Base-by-base conservation (phyloP, 192 early-diverging fungal species). In the Coemansia sp. region DNA sequence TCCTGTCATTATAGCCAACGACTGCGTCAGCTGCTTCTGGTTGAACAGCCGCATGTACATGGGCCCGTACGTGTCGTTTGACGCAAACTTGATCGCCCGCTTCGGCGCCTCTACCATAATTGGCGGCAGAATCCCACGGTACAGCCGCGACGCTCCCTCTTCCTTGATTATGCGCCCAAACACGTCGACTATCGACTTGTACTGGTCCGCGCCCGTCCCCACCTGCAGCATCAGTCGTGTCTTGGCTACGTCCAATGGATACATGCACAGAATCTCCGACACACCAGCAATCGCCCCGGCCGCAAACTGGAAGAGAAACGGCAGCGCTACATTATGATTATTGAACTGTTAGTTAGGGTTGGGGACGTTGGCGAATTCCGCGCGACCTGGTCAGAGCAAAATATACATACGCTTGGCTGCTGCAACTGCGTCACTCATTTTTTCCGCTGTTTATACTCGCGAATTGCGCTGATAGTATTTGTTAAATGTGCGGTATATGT, bases 101-200 rank as follows among this genome's bases (percentile, higher is more conserved):
- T 98, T 98, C 21, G 96, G 96, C 39, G 96, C 96, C 79, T 98
- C 97, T 1, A 94, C 93, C 83, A 98, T 83, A 67, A 98, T 94
- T 5, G 97, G 97, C 43, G 97, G 93, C 27, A 94, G 66, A 57
- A 98, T 98, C n/a, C 96, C 96, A 52, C 92, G 84, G 70, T 97
- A 94, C 48, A 95, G 83, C 2, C 88, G 83, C 45, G 66, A 61
- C 4, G 77, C 83, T 39, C 90, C 90, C 65, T 92, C 90, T 48
- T 87, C 84, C 59, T 81, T 79, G 70, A 92, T 79, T 47, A 92
- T 92, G 23, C 86, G 78, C 39, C 66, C 57, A 73, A 92, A 88
- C 17, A 84, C 81, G 63, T 88, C 88, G 56, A 83, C 25, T 45
- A 92, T 87, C 32, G 85, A 89, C 59, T 75, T 85, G 77, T 88